phyloP scores from a whole-genome alignment of 495 filamentous ascomycete species.

The Penicillium goetzii region DNA sequence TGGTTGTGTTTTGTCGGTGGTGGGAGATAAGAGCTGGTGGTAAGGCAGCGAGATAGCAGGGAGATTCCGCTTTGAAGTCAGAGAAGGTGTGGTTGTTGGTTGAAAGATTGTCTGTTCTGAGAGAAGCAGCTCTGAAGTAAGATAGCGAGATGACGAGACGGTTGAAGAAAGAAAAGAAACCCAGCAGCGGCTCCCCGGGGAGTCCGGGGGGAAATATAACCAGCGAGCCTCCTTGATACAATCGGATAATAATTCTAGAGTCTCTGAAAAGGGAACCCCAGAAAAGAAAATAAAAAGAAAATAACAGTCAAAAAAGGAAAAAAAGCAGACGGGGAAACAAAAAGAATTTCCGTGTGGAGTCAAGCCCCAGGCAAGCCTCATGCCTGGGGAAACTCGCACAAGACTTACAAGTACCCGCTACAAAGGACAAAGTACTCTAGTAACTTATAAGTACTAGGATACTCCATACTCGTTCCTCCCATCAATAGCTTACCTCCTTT shows the following conservation, averaged over 20 bases:
- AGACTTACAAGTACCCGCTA: slow-evolving; percentile 3
- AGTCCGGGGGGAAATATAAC: background rate
- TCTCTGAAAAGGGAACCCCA: background rate
- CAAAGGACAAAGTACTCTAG: slow-evolving; percentile 4
- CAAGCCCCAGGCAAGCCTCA: background rate
- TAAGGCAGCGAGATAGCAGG: background rate
- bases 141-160: background rate
- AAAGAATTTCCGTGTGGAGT: slow-evolving; percentile 2
- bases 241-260: background rate
- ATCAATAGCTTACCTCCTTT: background rate
- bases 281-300: background rate
- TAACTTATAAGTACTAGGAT: background rate
- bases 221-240: background rate
- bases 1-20: background rate
- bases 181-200: background rate
- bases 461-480: background rate
- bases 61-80: background rate
- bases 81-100: background rate
- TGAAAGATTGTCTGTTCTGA: background rate
- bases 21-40: slow-evolving; percentile 8
- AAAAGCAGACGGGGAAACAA: background rate
- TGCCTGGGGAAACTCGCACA: background rate
- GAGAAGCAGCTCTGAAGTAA: background rate
- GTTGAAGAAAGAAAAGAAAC: background rate
- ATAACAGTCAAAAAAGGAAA: background rate